phyloP scores from a whole-genome alignment of 148 eudicot species.

The Hydrangea macrophylla region DNA sequence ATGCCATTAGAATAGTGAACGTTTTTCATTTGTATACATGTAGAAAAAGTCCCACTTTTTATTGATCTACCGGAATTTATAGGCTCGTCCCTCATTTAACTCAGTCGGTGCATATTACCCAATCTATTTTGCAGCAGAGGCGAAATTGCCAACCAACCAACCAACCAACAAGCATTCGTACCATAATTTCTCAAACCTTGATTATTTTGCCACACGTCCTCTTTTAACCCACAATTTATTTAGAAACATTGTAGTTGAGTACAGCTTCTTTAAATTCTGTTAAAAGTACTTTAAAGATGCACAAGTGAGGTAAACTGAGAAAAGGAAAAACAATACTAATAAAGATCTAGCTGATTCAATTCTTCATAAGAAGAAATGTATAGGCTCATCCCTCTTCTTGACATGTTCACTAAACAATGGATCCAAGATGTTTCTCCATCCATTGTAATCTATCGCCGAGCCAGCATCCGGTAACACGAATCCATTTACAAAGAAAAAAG shows the following conservation, averaged over 20 bases:
- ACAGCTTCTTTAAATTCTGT: neutral
- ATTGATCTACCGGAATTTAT: too few relatives aligned
- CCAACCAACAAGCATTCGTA: neutral
- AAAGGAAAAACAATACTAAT: neutral
- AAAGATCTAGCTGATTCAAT: neutral
- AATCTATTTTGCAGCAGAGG: too few relatives aligned
- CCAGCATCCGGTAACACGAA: conserved; percentile 60
- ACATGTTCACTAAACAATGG: conserved; percentile 36
- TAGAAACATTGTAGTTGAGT: neutral
- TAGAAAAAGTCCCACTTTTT: too few relatives aligned
- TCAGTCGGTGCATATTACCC: too few relatives aligned
- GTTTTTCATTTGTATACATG: too few relatives aligned
- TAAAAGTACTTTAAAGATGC: neutral
- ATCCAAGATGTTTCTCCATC: conserved; percentile 71
- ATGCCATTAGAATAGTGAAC: too few relatives aligned
- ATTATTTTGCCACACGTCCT: neutral
- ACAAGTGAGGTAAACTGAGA: too few relatives aligned
- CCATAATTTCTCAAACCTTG: neutral
- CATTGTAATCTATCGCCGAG: conserved; percentile 43
- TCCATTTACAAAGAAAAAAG: conserved; percentile 76
- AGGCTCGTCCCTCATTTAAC: too few relatives aligned
- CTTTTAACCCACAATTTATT: neutral
- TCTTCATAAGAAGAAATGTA: conserved; percentile 12
- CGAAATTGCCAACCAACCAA: too few relatives aligned
- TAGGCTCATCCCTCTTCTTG: neutral